Evolutionary conservation across 2,329 filamentous ascomycete species (phyloP).

Genomic region (Botrytis deweyae): DNA sequence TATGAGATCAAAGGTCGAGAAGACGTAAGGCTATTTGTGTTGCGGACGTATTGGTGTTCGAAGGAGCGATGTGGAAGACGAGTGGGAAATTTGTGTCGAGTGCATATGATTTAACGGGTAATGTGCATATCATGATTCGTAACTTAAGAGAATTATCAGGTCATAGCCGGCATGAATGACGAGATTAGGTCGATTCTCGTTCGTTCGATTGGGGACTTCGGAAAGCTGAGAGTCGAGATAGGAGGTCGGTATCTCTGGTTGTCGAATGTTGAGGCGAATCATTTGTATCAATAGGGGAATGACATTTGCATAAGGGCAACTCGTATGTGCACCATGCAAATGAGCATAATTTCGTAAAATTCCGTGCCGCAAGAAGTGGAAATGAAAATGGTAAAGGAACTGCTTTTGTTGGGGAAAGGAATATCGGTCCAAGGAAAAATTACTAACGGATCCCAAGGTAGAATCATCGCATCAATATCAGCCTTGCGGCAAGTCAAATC

Average conservation of each 20-base stretch:
- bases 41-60: slow-evolving; percentile 22
- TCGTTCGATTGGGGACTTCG: slow-evolving; percentile 39
- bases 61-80: slow-evolving; percentile 35
- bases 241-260: slow-evolving; percentile 41
- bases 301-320: slow-evolving; percentile 34
- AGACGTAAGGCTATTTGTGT: slow-evolving; percentile 28
- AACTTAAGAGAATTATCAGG: slow-evolving; percentile 39
- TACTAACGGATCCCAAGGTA: slow-evolving; percentile 34
- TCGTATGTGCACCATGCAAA: slow-evolving; percentile 35
- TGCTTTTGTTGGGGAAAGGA: slow-evolving; percentile 41
- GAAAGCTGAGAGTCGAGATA: slow-evolving; percentile 40
- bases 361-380: slow-evolving; percentile 38
- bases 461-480: slow-evolving; percentile 50
- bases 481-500: slow-evolving; percentile 65
- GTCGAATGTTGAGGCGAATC: slow-evolving; percentile 40
- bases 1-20: slow-evolving; percentile 27
- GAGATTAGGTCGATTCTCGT: slow-evolving; percentile 44
- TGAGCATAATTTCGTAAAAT: slow-evolving; percentile 43
- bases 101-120: slow-evolving; percentile 27
- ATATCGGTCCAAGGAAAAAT: slow-evolving; percentile 28
- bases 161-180: slow-evolving; percentile 41
- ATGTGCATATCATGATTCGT: slow-evolving; percentile 35
- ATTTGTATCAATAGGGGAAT: slow-evolving; percentile 38
- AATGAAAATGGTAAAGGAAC: slow-evolving; percentile 37
- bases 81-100: slow-evolving; percentile 27